Conservation (phyloP, 305 asterid genomes). For the Solanum hybrid region DNA sequence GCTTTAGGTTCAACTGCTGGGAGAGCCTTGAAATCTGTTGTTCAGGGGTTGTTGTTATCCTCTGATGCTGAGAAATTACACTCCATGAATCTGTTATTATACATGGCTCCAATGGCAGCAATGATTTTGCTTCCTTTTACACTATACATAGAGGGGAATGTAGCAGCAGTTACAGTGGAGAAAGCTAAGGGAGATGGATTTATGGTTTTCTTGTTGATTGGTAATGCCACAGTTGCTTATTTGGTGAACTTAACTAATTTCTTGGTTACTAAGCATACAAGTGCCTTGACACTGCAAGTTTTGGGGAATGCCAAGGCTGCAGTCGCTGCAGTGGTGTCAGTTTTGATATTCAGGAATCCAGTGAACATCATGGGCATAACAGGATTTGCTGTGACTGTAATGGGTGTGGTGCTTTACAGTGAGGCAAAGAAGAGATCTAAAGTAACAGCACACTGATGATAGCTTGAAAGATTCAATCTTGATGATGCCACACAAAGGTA, state of each 20-base stretch:
- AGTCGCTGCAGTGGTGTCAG: slow-evolving; percentile 84
- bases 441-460: slow-evolving; percentile 52
- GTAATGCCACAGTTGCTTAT: slow-evolving; percentile 79
- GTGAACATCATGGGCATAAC: slow-evolving; percentile 89
- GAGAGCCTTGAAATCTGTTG: slow-evolving; percentile 85
- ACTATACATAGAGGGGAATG: slow-evolving; percentile 77
- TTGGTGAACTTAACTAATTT: slow-evolving; percentile 83
- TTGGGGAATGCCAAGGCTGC: slow-evolving; percentile 96
- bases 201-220: slow-evolving; percentile 51
- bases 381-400: slow-evolving; percentile 71
- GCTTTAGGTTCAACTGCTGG: slow-evolving; percentile 87
- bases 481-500: slow-evolving; percentile 7
- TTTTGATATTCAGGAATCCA: slow-evolving; percentile 81
- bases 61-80: slow-evolving; percentile 86
- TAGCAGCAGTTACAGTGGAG: slow-evolving; percentile 42
- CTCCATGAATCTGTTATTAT: slow-evolving; percentile 77
- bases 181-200: slow-evolving; percentile 52
- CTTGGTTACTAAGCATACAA: slow-evolving; percentile 84
- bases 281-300: slow-evolving; percentile 82
- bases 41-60: slow-evolving; percentile 70
- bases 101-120: slow-evolving; percentile 98
- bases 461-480: slow-evolving; percentile 3
- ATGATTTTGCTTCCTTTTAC: slow-evolving; percentile 67
- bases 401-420: slow-evolving; percentile 94
- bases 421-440: slow-evolving; percentile 87